These are phyloP conservation scores for Fusarium miscanthi DNA, from an alignment of 2,329 filamentous ascomycete genomes.

Conservation along the genomic window DNA sequence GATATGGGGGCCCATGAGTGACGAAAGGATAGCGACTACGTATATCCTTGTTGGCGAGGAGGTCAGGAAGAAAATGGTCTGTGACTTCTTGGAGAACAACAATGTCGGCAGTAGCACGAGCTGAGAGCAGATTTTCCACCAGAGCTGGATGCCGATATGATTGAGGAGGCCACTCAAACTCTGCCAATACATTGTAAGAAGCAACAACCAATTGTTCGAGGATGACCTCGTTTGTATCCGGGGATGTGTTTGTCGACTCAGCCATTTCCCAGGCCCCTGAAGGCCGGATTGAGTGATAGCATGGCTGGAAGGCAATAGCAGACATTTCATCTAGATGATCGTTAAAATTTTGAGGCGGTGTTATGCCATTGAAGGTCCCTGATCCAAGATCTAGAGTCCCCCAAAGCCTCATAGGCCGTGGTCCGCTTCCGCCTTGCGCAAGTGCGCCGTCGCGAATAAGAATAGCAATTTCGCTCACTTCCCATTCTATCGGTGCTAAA, in stretches of 20 bases:
- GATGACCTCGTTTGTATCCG: background rate
- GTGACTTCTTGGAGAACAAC: slow-evolving; percentile 72
- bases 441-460: slow-evolving; percentile 59
- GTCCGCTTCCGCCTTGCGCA: slow-evolving; percentile 43
- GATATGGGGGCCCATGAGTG: slow-evolving; percentile 67
- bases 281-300: slow-evolving; percentile 17
- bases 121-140: slow-evolving; percentile 57
- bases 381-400: slow-evolving; percentile 57
- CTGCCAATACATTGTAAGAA: slow-evolving; percentile 65
- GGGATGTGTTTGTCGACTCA: background rate
- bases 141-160: slow-evolving; percentile 56
- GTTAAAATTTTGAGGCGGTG: slow-evolving; percentile 13
- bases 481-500: slow-evolving; percentile 62
- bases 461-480: slow-evolving; percentile 60
- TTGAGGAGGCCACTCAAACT: slow-evolving; percentile 60
- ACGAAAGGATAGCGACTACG: slow-evolving; percentile 63
- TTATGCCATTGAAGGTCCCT: slow-evolving; percentile 7
- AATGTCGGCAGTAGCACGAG: slow-evolving; percentile 57
- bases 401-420: slow-evolving; percentile 67
- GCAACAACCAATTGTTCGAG: slow-evolving; percentile 53
- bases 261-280: slow-evolving; percentile 13
- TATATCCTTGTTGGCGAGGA: slow-evolving; percentile 61
- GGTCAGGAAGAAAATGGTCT: slow-evolving; percentile 68
- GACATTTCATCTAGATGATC: background rate
- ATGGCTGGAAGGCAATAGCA: slow-evolving; percentile 1